Conservation (phyloP, 345 rosid genomes). For the Geranium rotundifolium region DNA sequence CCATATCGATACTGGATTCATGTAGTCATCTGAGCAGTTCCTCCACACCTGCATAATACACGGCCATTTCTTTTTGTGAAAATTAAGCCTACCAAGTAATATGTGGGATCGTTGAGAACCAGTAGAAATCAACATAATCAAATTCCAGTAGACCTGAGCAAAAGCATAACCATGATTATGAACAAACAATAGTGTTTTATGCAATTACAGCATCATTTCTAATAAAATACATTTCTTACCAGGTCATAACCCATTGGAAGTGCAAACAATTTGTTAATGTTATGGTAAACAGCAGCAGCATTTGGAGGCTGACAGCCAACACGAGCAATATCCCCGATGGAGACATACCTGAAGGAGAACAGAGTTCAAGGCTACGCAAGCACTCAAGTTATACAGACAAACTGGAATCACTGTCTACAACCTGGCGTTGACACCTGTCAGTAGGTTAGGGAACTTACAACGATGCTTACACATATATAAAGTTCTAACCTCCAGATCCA, state of each 20-base stretch:
- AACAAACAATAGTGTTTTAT: too few species aligned
- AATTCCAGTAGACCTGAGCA: too few species aligned
- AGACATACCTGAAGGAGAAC: conserved; percentile 44
- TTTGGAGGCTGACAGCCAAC: conserved; percentile 81
- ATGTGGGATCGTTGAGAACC: too few species aligned
- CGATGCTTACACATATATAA: not conserved
- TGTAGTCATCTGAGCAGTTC: conserved; percentile 73
- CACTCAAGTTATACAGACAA: not conserved
- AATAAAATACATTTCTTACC: conserved; percentile 28
- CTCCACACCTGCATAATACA: conserved; percentile 69
- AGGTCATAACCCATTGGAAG: conserved; percentile 84
- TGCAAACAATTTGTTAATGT: conserved; percentile 37
- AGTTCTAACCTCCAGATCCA: not conserved
- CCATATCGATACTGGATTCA: conserved; percentile 67
- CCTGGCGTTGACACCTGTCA: too few species aligned
- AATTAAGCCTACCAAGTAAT: not conserved
- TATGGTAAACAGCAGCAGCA: conserved; percentile 76
- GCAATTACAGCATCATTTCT: not conserved
- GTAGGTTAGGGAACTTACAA: too few species aligned
- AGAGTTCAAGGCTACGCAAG: not conserved
- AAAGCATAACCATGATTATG: too few species aligned
- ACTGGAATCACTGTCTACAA: too few species aligned
- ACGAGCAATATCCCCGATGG: conserved; percentile 77
- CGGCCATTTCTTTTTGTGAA: not conserved
- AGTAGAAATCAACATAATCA: too few species aligned